A percentile compares a stretch with the other conserved stretches of the same genome.
phyloP scores from a whole-genome alignment of 495 filamentous ascomycete genomes.

The Podospora sp. region DNA sequence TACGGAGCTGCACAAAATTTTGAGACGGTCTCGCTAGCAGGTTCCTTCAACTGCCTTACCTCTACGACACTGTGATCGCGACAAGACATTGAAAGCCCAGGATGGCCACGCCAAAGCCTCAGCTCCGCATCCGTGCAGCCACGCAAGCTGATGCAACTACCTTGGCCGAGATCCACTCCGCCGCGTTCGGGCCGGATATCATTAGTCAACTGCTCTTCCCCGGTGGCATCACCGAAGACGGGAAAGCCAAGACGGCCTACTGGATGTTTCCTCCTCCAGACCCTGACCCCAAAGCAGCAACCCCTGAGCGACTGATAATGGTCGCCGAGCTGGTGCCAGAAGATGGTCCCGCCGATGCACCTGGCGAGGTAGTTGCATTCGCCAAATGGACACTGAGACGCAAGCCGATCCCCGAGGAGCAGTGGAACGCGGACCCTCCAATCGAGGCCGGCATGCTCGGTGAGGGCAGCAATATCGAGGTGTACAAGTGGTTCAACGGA shows the following conservation, averaged over 20 bases:
- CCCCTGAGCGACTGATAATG: constrained; percentile 20
- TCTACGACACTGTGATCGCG: neutral
- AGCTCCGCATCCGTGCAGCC: constrained; percentile 33
- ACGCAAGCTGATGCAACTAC: constrained; percentile 24
- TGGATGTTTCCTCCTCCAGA: constrained; percentile 11
- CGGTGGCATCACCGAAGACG: constrained; percentile 17
- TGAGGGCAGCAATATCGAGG: constrained; percentile 22
- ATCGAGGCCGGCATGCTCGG: constrained; percentile 27
- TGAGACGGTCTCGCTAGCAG: too few species aligned
- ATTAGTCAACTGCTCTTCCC: constrained; percentile 36
- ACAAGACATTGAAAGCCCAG: neutral
- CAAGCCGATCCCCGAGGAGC: constrained; percentile 27
- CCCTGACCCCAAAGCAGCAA: constrained; percentile 3
- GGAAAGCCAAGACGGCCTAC: constrained; percentile 20
- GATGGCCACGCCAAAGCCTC: constrained; percentile 25
- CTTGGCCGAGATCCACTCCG: constrained; percentile 26
- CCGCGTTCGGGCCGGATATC: constrained; percentile 28
- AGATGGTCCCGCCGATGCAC: constrained; percentile 8
- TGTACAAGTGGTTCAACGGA: constrained; percentile 33
- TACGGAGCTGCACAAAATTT: too few species aligned
- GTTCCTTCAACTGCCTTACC: neutral
- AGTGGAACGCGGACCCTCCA: constrained; percentile 29
- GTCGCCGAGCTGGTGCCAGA: constrained; percentile 34
- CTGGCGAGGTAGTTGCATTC: constrained; percentile 34
- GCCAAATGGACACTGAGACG: constrained; percentile 30